phyloP scores from a whole-genome alignment of 768 basidiomycete genomes.

The Termitomyces sp. region DNA sequence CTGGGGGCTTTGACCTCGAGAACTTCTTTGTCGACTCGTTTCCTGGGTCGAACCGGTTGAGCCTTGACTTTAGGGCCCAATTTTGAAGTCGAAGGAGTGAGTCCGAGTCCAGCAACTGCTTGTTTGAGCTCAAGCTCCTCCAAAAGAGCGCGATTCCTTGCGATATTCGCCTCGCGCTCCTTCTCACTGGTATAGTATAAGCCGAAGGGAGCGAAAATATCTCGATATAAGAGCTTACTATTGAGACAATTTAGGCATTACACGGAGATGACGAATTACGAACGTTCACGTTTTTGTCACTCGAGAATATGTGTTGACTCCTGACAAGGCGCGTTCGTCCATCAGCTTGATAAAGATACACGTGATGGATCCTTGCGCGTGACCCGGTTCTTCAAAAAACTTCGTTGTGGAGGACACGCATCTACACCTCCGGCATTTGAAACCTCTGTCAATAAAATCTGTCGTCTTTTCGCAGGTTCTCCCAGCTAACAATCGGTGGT shows the following conservation, averaged over 20 bases:
- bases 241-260: constrained; percentile 42
- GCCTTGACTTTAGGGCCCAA: constrained; percentile 31
- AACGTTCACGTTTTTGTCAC: too few species aligned
- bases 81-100: constrained; percentile 34
- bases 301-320: too few species aligned
- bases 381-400: too few species aligned
- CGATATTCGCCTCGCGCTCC: constrained; percentile 78
- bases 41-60: constrained; percentile 59
- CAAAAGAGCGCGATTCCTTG: constrained; percentile 69
- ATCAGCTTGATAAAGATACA: too few species aligned
- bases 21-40: constrained; percentile 46
- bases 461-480: too few species aligned
- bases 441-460: too few species aligned
- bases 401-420: too few species aligned
- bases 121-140: constrained; percentile 65
- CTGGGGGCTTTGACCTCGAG: constrained; percentile 43
- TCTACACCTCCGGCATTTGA: too few species aligned
- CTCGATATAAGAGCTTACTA: constrained; percentile 31
- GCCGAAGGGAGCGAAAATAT: neutral
- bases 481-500: too few species aligned
- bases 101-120: constrained; percentile 41
- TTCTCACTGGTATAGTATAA: constrained; percentile 38
- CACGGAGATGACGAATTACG: too few species aligned
- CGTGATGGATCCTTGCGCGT: too few species aligned
- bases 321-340: too few species aligned